Percentiles rank a stretch among this genome's conserved stretches.
Evolutionary conservation across 306 rosid species (phyloP).

Genomic region (Begonia masoniana): DNA sequence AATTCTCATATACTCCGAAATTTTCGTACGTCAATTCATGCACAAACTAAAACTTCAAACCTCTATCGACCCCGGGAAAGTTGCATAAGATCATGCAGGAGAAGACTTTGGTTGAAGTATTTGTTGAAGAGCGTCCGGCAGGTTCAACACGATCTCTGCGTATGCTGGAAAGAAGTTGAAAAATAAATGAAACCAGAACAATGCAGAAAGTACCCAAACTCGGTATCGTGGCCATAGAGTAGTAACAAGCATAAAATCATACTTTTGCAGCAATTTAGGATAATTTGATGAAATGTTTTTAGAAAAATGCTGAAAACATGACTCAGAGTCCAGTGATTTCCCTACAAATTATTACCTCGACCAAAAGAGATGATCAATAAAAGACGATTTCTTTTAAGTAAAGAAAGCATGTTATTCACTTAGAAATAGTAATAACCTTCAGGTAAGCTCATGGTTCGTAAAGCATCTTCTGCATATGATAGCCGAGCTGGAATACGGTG

Average conservation of each 20-base stretch:
- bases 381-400: background rate
- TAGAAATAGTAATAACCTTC: constrained; percentile 43
- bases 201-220: too few relatives aligned
- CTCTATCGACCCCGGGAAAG: background rate
- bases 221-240: too few relatives aligned
- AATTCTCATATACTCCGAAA: too few relatives aligned
- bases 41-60: too few relatives aligned
- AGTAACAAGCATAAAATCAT: background rate
- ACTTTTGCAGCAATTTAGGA: constrained; percentile 4
- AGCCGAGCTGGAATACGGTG: constrained; percentile 48
- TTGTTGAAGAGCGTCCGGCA: constrained; percentile 63
- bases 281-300: constrained; percentile 2
- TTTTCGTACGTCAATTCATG: too few relatives aligned
- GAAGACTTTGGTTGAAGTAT: constrained; percentile 25
- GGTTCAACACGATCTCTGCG: constrained; percentile 82
- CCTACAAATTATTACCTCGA: too few relatives aligned
- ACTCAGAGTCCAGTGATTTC: background rate
- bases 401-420: background rate
- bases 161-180: constrained; percentile 42
- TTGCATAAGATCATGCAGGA: constrained; percentile 13
- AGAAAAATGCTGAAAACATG: background rate
- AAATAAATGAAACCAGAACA: constrained; percentile 6
- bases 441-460: constrained; percentile 70
- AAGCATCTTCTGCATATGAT: constrained; percentile 82
- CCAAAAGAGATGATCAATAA: too few relatives aligned